Evolutionary conservation across 805 yeast species (phyloP).

Genomic region (Schwanniomyces vanrijiae): DNA sequence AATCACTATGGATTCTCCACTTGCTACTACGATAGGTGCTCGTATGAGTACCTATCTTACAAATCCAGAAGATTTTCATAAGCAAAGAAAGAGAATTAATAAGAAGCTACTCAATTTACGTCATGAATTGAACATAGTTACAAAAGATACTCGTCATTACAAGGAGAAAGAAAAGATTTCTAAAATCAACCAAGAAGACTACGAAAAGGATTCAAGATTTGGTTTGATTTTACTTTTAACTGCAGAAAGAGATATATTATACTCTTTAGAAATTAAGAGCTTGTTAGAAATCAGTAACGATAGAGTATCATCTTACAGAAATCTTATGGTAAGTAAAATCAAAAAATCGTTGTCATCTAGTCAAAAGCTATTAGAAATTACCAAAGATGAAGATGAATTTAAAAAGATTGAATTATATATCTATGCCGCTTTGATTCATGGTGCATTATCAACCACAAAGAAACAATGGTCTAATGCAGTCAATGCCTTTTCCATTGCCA

Average conservation of each 20-base stretch:
- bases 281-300: slow-evolving; percentile 54
- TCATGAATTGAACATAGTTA: slow-evolving; percentile 59
- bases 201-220: slow-evolving; percentile 48
- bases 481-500: slow-evolving; percentile 55
- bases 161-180: slow-evolving; percentile 46
- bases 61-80: slow-evolving; percentile 66
- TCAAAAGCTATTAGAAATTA: slow-evolving; percentile 41
- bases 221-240: slow-evolving; percentile 61
- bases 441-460: slow-evolving; percentile 49
- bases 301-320: slow-evolving; percentile 43
- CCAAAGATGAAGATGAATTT: slow-evolving; percentile 37
- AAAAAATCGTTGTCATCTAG: slow-evolving; percentile 57
- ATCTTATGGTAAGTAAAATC: slow-evolving; percentile 57
- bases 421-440: slow-evolving; percentile 50
- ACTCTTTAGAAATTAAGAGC: slow-evolving; percentile 62
- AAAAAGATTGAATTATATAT: slow-evolving; percentile 31
- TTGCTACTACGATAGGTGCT: slow-evolving; percentile 48
- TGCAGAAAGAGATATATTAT: slow-evolving; percentile 77
- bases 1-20: slow-evolving; percentile 40
- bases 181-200: slow-evolving; percentile 48
- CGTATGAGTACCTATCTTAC: slow-evolving; percentile 64
- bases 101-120: slow-evolving; percentile 64
- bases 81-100: slow-evolving; percentile 63
- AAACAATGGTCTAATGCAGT: slow-evolving; percentile 58
- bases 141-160: slow-evolving; percentile 67